Base-by-base conservation (phyloP, 768 basidiomycete genomes). In the Termitomyces sp. region DNA sequence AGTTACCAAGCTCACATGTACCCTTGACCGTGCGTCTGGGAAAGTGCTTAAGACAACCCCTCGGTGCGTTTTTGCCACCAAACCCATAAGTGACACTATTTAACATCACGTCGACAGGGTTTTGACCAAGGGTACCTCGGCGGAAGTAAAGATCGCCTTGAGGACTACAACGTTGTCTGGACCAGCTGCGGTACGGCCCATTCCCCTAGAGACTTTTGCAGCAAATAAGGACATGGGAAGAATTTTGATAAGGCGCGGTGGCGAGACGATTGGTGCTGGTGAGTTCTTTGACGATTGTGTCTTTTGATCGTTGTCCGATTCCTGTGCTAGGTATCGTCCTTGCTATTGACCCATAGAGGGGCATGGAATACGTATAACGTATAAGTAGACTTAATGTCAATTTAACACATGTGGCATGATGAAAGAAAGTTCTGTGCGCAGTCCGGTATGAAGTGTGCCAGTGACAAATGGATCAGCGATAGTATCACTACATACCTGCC, bases 181-280 rank as follows among this genome's bases (percentile, higher is more conserved):
- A 10, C 67, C 77, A 4, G 61, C 70, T 0, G 65, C 69, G 32
- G 72, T 75, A 15, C 76, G 83, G 7, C 79, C 85, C 2, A 88
- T 98, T 23, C 91, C 97, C 12, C 65, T 98, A 15, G 97, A 98
- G 66, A 80, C 90, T 1, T 96, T 97, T 61, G 70, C 84, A 1
- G 72, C 73, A 7, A 98, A 95, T 72, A 99, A 98, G 70, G 91
- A 95, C 52, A 97, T 98, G 97, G 97, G 97, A 0, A 75, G 97
- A 44, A 81, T 99, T 48, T 66, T 99, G 58, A 76, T 99, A 54
- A 76, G 97, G 41, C 75, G 96, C 51, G 86, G 84, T 29, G 97
- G 97, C 0, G 95, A 98, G 73, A 98, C 97, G 0, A 89, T 99
- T 56, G 93, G 86, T 36, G 95, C 95, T 42, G 95, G 94, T 87